phyloP scores from a whole-genome alignment of 371 early-diverging fungal species.

The Mucor lusitanicus region DNA sequence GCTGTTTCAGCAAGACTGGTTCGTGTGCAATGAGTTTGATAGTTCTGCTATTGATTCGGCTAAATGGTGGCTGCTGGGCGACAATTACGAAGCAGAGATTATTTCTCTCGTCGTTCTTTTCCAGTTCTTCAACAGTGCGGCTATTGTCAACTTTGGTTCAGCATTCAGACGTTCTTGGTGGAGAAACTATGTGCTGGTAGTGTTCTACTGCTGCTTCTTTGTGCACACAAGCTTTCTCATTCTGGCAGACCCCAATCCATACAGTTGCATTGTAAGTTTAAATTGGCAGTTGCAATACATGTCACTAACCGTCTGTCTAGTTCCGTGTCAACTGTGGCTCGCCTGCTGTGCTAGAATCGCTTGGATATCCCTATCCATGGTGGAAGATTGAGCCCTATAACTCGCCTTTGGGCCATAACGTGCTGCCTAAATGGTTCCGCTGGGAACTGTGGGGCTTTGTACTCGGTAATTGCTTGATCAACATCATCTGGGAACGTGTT shows the following conservation, averaged over 20 bases:
- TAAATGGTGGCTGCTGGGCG: constrained; percentile 76
- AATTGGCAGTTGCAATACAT: too few species aligned
- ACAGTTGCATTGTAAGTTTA: constrained; percentile 57
- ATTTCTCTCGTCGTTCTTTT: constrained; percentile 57
- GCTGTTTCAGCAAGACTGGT: constrained; percentile 65
- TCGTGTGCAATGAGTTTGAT: constrained; percentile 74
- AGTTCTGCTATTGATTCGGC: constrained; percentile 57
- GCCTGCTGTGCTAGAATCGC: constrained; percentile 30
- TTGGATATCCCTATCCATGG: constrained; percentile 47
- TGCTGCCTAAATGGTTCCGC: constrained; percentile 63
- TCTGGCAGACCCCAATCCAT: constrained; percentile 66
- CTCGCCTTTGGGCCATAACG: constrained; percentile 63
- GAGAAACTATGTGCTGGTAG: constrained; percentile 58
- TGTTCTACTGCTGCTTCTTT: constrained; percentile 53
- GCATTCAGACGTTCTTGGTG: constrained; percentile 60
- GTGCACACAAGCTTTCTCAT: constrained; percentile 53
- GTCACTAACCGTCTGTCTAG: constrained; percentile 1
- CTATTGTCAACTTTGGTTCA: constrained; percentile 66
- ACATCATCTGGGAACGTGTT: constrained; percentile 55
- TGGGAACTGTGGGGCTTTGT: constrained; percentile 52
- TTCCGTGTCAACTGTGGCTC: constrained; percentile 77
- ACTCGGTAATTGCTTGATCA: constrained; percentile 37
- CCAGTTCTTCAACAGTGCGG: constrained; percentile 64
- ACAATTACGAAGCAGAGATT: constrained; percentile 69
- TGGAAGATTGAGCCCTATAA: constrained; percentile 57